Evolutionary conservation across 2,329 filamentous ascomycete genomes (phyloP).

Genomic region (Fusarium multiceps): DNA sequence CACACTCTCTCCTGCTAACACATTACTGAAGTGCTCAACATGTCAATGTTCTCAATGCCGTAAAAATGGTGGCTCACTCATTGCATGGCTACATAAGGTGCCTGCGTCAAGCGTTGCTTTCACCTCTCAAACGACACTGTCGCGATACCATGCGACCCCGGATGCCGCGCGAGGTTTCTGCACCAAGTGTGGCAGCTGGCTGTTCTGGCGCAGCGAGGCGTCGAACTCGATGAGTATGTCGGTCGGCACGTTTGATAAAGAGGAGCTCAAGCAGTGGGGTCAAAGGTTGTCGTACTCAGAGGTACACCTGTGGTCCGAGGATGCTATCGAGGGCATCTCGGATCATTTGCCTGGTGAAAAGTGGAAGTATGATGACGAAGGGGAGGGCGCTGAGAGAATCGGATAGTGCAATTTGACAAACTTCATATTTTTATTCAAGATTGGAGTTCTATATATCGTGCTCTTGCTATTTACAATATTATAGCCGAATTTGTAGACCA

Average conservation of each 20-base stretch:
- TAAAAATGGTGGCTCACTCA: conserved; percentile 61
- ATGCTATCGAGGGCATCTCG: conserved; percentile 62
- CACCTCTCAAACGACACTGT: conserved; percentile 49
- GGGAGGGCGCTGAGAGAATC: conserved; percentile 40
- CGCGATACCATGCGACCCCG: conserved; percentile 55
- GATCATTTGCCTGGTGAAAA: conserved; percentile 52
- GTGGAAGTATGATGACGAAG: conserved; percentile 37
- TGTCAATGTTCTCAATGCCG: conserved; percentile 69
- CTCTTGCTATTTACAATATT: conserved; percentile 1
- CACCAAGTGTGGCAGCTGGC: conserved; percentile 58
- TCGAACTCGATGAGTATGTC: conserved; percentile 50
- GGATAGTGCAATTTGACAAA: background rate
- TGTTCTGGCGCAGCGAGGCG: conserved; percentile 58
- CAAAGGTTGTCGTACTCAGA: conserved; percentile 53
- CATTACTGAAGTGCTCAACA: conserved; percentile 52
- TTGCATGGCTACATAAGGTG: conserved; percentile 56
- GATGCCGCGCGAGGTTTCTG: conserved; percentile 61
- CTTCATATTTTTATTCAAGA: background rate
- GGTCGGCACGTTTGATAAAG: conserved; percentile 59
- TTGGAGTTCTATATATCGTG: conserved; percentile 1
- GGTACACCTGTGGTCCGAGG: conserved; percentile 56
- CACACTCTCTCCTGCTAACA: background rate
- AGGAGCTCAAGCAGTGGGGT: conserved; percentile 56
- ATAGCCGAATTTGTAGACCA: background rate
- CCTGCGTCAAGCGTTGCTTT: conserved; percentile 52